These are phyloP conservation scores for Backusella sp. DNA, from an alignment of 192 early-diverging fungal species.

Conservation along the genomic window DNA sequence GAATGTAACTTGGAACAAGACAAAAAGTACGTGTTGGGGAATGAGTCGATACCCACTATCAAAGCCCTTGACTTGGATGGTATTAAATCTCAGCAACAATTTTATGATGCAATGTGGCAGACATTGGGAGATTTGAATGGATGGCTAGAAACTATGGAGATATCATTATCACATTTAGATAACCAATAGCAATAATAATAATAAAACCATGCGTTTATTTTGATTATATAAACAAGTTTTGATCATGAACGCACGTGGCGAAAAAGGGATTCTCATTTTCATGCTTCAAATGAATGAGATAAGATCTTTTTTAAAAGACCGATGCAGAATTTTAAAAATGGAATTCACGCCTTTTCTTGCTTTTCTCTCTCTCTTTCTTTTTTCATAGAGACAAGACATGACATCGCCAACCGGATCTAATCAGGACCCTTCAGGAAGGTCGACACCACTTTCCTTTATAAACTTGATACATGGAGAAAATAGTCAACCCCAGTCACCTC, in stretches of 20 bases:
- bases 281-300: background rate
- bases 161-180: slow-evolving; percentile 9
- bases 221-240: background rate
- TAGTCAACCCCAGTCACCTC: background rate
- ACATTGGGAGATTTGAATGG: slow-evolving; percentile 14
- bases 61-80: slow-evolving; percentile 4
- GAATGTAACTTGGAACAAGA: background rate
- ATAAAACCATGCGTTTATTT: background rate
- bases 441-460: background rate
- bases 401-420: background rate
- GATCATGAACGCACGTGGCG: no score
- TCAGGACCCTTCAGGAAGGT: background rate
- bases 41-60: background rate
- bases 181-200: background rate
- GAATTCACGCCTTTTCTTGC: background rate
- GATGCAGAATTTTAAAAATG: background rate
- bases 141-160: slow-evolving; percentile 13
- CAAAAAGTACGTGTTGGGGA: background rate
- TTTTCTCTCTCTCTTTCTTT: background rate
- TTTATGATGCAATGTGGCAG: slow-evolving; percentile 12
- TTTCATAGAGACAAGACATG: background rate
- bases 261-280: background rate
- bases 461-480: background rate
- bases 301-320: background rate
- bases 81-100: background rate